phyloP scores from a whole-genome alignment of 345 rosid species.

The Heritiera fomes region DNA sequence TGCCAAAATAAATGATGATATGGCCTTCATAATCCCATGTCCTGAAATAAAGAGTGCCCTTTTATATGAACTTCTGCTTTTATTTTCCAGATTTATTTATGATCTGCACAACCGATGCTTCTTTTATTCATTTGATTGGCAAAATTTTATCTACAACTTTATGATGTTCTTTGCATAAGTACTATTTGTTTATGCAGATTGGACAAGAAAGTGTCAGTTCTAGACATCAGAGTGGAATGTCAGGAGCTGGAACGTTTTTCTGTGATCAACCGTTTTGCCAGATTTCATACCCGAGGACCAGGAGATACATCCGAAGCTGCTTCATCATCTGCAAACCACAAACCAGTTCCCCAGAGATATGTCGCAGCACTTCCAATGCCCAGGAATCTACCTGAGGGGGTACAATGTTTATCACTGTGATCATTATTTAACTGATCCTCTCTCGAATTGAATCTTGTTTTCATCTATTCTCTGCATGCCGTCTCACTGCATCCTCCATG shows the following conservation, averaged over 20 bases:
- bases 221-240: constrained; percentile 64
- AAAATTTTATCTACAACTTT: neutral
- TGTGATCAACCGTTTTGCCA: constrained; percentile 86
- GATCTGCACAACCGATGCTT: neutral
- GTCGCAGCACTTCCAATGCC: constrained; percentile 63
- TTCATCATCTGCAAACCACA: constrained; percentile 32
- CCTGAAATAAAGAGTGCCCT: neutral
- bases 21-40: neutral
- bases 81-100: neutral
- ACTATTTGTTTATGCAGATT: constrained; percentile 44
- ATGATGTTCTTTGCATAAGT: constrained; percentile 13
- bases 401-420: constrained; percentile 76
- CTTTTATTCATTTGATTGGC: neutral
- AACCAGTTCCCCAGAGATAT: constrained; percentile 61
- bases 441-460: constrained; percentile 27
- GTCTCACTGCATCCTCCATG: neutral
- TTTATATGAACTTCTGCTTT: neutral
- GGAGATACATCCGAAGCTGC: constrained; percentile 40
- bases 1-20: neutral
- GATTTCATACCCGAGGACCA: constrained; percentile 66
- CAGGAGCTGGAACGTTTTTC: constrained; percentile 74
- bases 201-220: constrained; percentile 49
- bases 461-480: constrained; percentile 29
- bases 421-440: constrained; percentile 24
- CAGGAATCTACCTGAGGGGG: constrained; percentile 61